Conservation (phyloP, 805 yeast species). For the Teunomyces lycoperdinae region DNA sequence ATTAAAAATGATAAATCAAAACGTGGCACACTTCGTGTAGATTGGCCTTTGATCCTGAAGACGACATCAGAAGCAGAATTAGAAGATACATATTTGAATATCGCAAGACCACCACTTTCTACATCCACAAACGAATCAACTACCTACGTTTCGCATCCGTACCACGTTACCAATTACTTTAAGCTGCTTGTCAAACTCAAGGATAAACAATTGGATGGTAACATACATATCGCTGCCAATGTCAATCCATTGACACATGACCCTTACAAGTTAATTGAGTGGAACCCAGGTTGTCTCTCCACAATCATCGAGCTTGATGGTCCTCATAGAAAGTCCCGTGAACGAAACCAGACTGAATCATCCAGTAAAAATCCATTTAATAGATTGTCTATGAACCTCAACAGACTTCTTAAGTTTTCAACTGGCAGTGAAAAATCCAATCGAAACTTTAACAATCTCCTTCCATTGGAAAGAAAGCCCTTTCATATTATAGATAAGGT, state of each 20-base stretch:
- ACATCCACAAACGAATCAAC: conserved; percentile 40
- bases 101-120: conserved; percentile 35
- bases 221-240: conserved; percentile 50
- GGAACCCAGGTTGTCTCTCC: conserved; percentile 53
- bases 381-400: conserved; percentile 33
- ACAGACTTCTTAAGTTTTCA: conserved; percentile 19
- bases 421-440: conserved; percentile 3
- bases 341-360: not conserved
- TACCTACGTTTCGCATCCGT: conserved; percentile 52
- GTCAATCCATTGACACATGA: conserved; percentile 53
- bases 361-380: conserved; percentile 19
- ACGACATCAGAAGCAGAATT: conserved; percentile 10
- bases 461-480: not conserved
- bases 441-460: conserved; percentile 1
- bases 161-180: conserved; percentile 45
- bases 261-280: conserved; percentile 49
- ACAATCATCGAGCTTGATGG: conserved; percentile 13
- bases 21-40: conserved; percentile 5
- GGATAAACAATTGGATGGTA: conserved; percentile 40
- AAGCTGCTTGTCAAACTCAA: conserved; percentile 29
- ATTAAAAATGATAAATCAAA: conserved; percentile 14
- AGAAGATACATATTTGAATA: conserved; percentile 27
- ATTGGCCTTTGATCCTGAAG: conserved; percentile 9
- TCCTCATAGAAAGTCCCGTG: not conserved
- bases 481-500: conserved; percentile 5